These are phyloP conservation scores for Vanrija humicola DNA, from an alignment of 1,284 basidiomycete species.

Conservation along the genomic window DNA sequence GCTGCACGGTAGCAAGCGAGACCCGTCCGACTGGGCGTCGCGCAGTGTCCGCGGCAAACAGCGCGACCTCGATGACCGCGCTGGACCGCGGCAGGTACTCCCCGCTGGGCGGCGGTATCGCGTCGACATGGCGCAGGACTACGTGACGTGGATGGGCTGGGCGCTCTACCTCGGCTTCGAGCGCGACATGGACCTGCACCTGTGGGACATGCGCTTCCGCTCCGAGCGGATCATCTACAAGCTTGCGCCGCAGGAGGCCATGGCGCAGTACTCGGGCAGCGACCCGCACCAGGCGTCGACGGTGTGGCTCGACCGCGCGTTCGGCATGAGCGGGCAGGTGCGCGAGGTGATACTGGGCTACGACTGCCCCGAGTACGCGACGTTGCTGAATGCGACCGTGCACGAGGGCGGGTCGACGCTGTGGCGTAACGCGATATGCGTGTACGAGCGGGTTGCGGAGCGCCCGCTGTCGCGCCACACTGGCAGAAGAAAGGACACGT, in stretches of 20 bases:
- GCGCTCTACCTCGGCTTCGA: slow-evolving; percentile 58
- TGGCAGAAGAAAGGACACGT: slow-evolving; percentile 22
- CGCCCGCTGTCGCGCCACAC: slow-evolving; percentile 59
- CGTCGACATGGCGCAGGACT: slow-evolving; percentile 56
- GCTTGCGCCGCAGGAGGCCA: slow-evolving; percentile 52
- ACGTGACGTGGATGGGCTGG: slow-evolving; percentile 57
- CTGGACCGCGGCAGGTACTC: slow-evolving; percentile 59
- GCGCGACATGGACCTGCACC: slow-evolving; percentile 61
- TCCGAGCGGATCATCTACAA: slow-evolving; percentile 64
- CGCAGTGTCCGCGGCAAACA: slow-evolving; percentile 48
- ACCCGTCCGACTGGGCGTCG: slow-evolving; percentile 34
- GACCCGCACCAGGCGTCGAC: slow-evolving; percentile 63
- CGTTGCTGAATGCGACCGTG: slow-evolving; percentile 59
- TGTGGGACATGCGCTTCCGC: slow-evolving; percentile 62
- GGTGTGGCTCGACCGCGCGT: slow-evolving; percentile 63
- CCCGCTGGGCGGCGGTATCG: slow-evolving; percentile 60
- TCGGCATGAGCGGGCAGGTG: slow-evolving; percentile 61
- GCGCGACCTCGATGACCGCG: slow-evolving; percentile 60
- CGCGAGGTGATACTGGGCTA: slow-evolving; percentile 61
- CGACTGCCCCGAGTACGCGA: slow-evolving; percentile 62
- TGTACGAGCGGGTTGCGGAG: slow-evolving; percentile 61
- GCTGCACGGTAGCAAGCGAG: slow-evolving; percentile 49
- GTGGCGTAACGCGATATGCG: slow-evolving; percentile 58
- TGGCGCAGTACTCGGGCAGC: slow-evolving; percentile 63
- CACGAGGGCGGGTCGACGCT: slow-evolving; percentile 53